These are phyloP conservation scores for Neofusicoccum laricinum DNA, from an alignment of 2,329 filamentous ascomycete genomes.

Conservation along the genomic window DNA sequence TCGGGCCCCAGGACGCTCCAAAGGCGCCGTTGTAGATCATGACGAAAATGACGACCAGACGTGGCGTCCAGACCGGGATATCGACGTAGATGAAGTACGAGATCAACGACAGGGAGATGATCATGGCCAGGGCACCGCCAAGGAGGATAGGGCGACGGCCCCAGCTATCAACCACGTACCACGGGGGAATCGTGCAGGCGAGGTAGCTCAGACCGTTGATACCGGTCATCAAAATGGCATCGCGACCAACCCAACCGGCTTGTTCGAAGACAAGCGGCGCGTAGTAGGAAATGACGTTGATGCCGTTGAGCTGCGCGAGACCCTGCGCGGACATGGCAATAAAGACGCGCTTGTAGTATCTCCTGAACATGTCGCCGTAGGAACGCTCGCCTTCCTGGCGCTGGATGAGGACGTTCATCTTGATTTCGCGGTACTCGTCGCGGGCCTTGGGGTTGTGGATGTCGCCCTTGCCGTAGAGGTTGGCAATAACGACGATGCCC, in stretches of 20 bases:
- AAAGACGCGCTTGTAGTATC: conserved; percentile 87
- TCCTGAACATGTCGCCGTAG: conserved; percentile 90
- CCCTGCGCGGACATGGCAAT: conserved; percentile 99
- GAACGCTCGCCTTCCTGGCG: conserved; percentile 92
- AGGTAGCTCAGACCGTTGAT: conserved; percentile 93
- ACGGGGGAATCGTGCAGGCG: conserved; percentile 87
- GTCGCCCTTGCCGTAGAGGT: conserved; percentile 92
- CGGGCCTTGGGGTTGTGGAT: conserved; percentile 89
- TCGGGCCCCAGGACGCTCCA: conserved; percentile 95
- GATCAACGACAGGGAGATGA: conserved; percentile 79
- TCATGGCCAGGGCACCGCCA: conserved; percentile 86
- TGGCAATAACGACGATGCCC: conserved; percentile 96
- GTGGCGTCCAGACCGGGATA: conserved; percentile 67
- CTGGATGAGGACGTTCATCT: conserved; percentile 92
- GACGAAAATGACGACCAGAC: conserved; percentile 86
- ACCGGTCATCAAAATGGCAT: conserved; percentile 94
- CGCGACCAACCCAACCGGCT: conserved; percentile 88
- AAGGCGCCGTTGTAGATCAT: conserved; percentile 99
- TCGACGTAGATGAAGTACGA: conserved; percentile 95
- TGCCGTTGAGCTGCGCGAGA: conserved; percentile 94
- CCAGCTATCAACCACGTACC: conserved; percentile 94
- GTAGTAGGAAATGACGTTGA: conserved; percentile 99
- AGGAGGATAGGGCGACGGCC: conserved; percentile 86
- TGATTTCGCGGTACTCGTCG: conserved; percentile 97
- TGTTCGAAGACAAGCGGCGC: conserved; percentile 95